Evolutionary conservation across 2,329 filamentous ascomycete species (phyloP).

Genomic region (Fusarium sp.): DNA sequence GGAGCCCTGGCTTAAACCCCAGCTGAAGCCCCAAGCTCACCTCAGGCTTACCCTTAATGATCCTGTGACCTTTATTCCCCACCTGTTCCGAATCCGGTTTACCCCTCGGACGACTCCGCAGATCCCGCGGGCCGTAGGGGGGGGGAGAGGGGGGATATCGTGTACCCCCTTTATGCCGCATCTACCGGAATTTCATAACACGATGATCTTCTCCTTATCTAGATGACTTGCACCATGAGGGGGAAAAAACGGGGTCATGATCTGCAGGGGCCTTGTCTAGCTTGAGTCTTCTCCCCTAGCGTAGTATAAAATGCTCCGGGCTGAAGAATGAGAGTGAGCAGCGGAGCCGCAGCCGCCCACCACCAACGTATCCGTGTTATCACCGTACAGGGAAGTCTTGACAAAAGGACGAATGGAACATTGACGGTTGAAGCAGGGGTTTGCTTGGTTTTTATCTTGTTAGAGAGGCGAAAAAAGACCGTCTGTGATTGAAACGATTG

Average conservation of each 20-base stretch:
- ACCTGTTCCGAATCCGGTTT: not conserved
- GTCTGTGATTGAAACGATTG: not conserved
- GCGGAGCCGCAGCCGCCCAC: slow-evolving; percentile 10
- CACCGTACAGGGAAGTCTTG: not conserved
- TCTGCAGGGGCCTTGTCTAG: slow-evolving; percentile 5
- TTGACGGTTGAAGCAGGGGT: slow-evolving; percentile 1
- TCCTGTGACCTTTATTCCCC: not conserved
- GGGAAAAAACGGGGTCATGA: not conserved
- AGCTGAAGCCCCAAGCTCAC: not conserved
- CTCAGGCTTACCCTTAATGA: not conserved
- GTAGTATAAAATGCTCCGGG: not conserved
- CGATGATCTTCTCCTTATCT: slow-evolving; percentile 15
- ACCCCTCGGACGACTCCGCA: not conserved
- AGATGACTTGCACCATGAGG: not conserved
- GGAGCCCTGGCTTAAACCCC: not conserved
- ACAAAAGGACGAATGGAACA: slow-evolving; percentile 8
- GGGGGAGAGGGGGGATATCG: not conserved
- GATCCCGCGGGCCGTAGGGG: not conserved
- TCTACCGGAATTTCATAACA: not conserved
- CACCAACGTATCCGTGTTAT: not conserved
- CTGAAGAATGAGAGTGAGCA: not conserved
- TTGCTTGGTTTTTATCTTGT: not conserved
- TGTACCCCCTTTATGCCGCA: slow-evolving; percentile 9
- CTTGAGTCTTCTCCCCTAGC: not conserved
- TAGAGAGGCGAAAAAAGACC: not conserved